Percentiles rank a stretch among this genome's conserved stretches.
phyloP scores from a whole-genome alignment of 2,329 filamentous ascomycete genomes.

The Pyricularia grisea region DNA sequence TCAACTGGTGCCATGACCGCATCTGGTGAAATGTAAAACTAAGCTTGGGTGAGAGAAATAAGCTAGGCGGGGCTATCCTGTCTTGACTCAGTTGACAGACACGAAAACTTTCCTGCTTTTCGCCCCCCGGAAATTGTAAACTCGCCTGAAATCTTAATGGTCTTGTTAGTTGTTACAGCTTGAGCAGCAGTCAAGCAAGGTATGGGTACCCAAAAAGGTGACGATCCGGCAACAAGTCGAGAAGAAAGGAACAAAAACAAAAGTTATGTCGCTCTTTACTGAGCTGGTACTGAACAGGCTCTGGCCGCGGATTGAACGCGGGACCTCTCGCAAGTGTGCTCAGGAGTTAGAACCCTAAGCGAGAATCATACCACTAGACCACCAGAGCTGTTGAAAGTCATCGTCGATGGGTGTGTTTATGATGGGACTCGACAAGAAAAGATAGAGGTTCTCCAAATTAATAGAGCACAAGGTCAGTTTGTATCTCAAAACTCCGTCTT shows the following conservation, averaged over 20 bases:
- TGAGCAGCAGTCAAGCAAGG: no score
- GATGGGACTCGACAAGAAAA: neutral
- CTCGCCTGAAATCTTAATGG: no score
- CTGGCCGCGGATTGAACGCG: neutral
- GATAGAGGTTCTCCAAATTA: neutral
- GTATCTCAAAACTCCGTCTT: neutral
- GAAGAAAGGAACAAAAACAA: neutral
- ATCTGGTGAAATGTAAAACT: no score
- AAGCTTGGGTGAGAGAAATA: no score
- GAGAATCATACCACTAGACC: constrained; percentile 5
- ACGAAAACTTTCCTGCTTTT: no score
- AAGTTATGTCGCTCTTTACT: neutral
- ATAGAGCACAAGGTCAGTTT: neutral
- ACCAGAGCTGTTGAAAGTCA: neutral
- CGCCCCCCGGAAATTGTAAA: no score
- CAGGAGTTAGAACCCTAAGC: constrained; percentile 1
- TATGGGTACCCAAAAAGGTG: no score
- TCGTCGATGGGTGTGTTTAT: neutral
- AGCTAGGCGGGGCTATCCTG: no score
- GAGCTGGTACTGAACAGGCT: neutral
- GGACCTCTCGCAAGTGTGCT: neutral
- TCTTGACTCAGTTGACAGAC: no score
- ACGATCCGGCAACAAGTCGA: neutral
- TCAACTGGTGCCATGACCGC: no score
- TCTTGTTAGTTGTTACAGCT: no score